Conservation (phyloP, 2,329 filamentous ascomycete species). For the Magnaporthiopsis incrustans region DNA sequence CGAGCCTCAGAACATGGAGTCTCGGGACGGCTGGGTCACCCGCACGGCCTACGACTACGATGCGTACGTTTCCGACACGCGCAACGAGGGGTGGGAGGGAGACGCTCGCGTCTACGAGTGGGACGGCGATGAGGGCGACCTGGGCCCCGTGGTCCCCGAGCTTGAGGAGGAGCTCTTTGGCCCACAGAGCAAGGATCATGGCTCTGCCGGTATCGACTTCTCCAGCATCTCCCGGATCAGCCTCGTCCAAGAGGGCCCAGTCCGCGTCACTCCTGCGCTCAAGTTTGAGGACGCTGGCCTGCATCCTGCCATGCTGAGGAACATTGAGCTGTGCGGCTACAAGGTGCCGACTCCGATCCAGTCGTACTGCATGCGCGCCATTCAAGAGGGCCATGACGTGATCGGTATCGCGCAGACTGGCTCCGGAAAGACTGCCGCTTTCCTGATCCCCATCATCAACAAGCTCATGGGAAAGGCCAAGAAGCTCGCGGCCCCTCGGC, state of each 20-base stretch:
- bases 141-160: slow-evolving; percentile 62
- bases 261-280: slow-evolving; percentile 42
- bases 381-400: slow-evolving; percentile 69
- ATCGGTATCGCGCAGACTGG: slow-evolving; percentile 91
- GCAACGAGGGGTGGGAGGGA: slow-evolving; percentile 33
- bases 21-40: slow-evolving; percentile 36
- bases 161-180: slow-evolving; percentile 75
- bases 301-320: slow-evolving; percentile 75
- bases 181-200: slow-evolving; percentile 35
- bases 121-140: slow-evolving; percentile 76
- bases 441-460: slow-evolving; percentile 80
- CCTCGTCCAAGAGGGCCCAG: slow-evolving; percentile 48
- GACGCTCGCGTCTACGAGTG: slow-evolving; percentile 70
- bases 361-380: slow-evolving; percentile 72
- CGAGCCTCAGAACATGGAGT: slow-evolving; percentile 15
- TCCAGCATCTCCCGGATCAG: slow-evolving; percentile 47
- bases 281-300: slow-evolving; percentile 69
- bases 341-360: slow-evolving; percentile 76
- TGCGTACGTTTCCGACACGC: slow-evolving; percentile 15
- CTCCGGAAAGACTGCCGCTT: slow-evolving; percentile 93
- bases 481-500: slow-evolving; percentile 72
- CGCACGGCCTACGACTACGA: slow-evolving; percentile 41
- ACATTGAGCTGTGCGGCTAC: slow-evolving; percentile 68
- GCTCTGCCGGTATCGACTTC: slow-evolving; percentile 52
- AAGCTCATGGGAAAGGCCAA: slow-evolving; percentile 94